phyloP scores from a whole-genome alignment of 495 filamentous ascomycete species.

The Penicillium chermesinum region DNA sequence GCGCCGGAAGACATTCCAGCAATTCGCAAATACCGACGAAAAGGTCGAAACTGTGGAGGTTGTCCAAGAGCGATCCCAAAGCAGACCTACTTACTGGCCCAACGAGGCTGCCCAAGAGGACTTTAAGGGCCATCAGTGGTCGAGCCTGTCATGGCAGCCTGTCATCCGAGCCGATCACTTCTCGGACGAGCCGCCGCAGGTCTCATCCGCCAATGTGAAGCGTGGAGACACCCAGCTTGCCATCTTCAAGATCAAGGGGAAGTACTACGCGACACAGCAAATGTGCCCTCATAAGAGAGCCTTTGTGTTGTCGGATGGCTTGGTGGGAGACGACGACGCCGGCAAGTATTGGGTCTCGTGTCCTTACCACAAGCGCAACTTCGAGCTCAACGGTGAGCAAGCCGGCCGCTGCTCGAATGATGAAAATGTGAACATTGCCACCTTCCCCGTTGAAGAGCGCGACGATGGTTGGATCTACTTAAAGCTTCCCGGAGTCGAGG shows the following conservation, averaged over 20 bases:
- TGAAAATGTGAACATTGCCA: conserved; percentile 72
- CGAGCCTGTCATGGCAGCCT: conserved; percentile 73
- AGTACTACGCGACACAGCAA: conserved; percentile 88
- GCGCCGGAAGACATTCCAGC: conserved; percentile 67
- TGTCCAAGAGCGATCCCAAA: conserved; percentile 69
- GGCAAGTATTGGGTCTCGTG: conserved; percentile 79
- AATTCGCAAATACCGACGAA: conserved; percentile 84
- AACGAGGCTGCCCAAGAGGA: conserved; percentile 62
- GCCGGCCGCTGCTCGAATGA: conserved; percentile 76
- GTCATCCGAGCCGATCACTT: conserved; percentile 72
- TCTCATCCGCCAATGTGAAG: conserved; percentile 66
- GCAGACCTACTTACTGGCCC: conserved; percentile 80
- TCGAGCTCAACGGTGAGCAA: conserved; percentile 63
- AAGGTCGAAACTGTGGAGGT: conserved; percentile 65
- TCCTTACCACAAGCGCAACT: conserved; percentile 92
- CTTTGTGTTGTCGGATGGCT: conserved; percentile 81
- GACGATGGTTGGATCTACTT: conserved; percentile 80
- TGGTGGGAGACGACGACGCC: conserved; percentile 71
- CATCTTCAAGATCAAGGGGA: conserved; percentile 79
- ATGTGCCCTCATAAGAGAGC: conserved; percentile 98
- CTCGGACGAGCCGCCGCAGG: conserved; percentile 61
- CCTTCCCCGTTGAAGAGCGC: conserved; percentile 75
- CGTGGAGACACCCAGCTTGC: conserved; percentile 89
- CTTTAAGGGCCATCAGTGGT: conserved; percentile 75
- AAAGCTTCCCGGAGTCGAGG: conserved; percentile 78